phyloP scores from a whole-genome alignment of 176 grass and related monocot genomes.

The barley (Hordeum vulgare) region MorexV3_pseudomolecules_assembly NC_058521.1:462297456-462297955 shows the following conservation, averaged over 20 bases:
- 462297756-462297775: slow-evolving; percentile 57
- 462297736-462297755: slow-evolving; percentile 25
- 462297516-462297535: not conserved
- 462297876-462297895: slow-evolving; percentile 61
- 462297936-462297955: slow-evolving; percentile 80
- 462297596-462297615: not conserved
- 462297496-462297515: not conserved
- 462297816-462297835: not conserved
- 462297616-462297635: not conserved
- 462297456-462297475: not conserved
- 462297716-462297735: not conserved
- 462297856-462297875: slow-evolving; percentile 62
- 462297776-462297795: slow-evolving; percentile 42
- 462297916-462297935: slow-evolving; percentile 77
- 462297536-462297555: not conserved
- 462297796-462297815: not conserved
- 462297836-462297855: not conserved
- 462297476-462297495: not conserved
- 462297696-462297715: not conserved
- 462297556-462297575: not conserved
- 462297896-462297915: slow-evolving; percentile 66
- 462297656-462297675: slow-evolving; percentile 17
- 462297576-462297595: not conserved
- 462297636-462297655: not conserved
- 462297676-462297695: not conserved